These are phyloP conservation scores for Furcasterigmium furcatum DNA, from an alignment of 2,329 filamentous ascomycete species.

Conservation along the genomic window DNA sequence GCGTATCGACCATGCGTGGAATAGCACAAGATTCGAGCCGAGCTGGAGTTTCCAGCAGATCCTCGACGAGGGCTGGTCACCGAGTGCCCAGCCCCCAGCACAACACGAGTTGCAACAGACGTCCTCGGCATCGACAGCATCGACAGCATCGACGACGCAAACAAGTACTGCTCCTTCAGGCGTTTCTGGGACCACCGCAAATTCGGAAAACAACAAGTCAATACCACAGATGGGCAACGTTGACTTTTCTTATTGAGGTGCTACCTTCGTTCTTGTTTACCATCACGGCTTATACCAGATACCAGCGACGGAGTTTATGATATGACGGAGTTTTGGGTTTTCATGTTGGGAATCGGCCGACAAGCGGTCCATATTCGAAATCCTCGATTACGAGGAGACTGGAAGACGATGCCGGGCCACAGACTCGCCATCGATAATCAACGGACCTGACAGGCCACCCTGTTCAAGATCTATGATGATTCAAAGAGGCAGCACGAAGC, in stretches of 20 bases:
- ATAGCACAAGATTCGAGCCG: slow-evolving; percentile 64
- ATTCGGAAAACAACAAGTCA: slow-evolving; percentile 44
- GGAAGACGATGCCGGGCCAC: too few relatives aligned
- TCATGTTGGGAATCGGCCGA: slow-evolving; percentile 1
- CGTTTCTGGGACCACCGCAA: slow-evolving; percentile 24
- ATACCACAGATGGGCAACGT: slow-evolving; percentile 55
- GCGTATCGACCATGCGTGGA: slow-evolving; percentile 66
- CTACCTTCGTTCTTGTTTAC: slow-evolving; percentile 9
- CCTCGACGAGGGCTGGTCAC: slow-evolving; percentile 57
- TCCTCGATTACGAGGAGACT: not conserved
- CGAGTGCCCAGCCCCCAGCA: slow-evolving; percentile 47
- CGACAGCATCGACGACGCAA: slow-evolving; percentile 37
- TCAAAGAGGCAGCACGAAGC: too few relatives aligned
- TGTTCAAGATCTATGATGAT: too few relatives aligned
- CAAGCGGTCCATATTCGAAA: not conserved
- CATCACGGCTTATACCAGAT: slow-evolving; percentile 15
- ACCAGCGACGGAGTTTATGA: slow-evolving; percentile 29
- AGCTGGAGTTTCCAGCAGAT: slow-evolving; percentile 69
- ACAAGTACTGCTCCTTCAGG: slow-evolving; percentile 22
- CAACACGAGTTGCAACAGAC: slow-evolving; percentile 50
- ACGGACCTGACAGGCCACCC: too few relatives aligned
- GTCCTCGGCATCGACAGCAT: slow-evolving; percentile 23
- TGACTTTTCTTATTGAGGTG: slow-evolving; percentile 57
- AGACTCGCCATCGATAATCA: too few relatives aligned
- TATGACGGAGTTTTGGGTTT: slow-evolving; percentile 21